These are phyloP conservation scores for Coemansia asiatica DNA, from an alignment of 192 early-diverging fungal genomes.

Conservation along the genomic window DNA sequence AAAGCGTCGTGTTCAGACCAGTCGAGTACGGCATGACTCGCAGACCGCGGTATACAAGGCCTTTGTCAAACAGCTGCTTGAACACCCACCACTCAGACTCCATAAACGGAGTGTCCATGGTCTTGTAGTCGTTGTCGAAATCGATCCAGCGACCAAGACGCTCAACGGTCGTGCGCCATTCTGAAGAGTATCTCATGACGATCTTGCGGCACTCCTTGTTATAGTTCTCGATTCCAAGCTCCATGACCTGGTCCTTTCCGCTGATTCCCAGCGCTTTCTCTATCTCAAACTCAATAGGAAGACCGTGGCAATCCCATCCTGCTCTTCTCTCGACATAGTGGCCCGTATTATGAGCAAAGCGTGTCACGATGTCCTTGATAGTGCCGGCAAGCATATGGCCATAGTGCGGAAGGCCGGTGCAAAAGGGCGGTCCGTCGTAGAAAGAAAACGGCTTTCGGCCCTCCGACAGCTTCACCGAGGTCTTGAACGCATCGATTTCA, in stretches of 20 bases:
- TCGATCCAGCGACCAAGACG: constrained; percentile 99
- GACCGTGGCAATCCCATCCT: constrained; percentile 83
- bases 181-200: constrained; percentile 91
- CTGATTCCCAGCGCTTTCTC: constrained; percentile 80
- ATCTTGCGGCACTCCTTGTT: constrained; percentile 95
- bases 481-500: constrained; percentile 96
- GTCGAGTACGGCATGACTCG: constrained; percentile 97
- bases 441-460: constrained; percentile 86
- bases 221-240: constrained; percentile 95
- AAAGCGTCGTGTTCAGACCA: constrained; percentile 84
- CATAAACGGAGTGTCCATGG: constrained; percentile 94
- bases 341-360: constrained; percentile 92
- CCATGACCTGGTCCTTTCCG: constrained; percentile 83
- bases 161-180: constrained; percentile 93
- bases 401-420: constrained; percentile 97
- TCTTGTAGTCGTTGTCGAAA: constrained; percentile 99
- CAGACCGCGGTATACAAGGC: constrained; percentile 91
- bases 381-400: constrained; percentile 98
- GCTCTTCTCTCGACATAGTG: constrained; percentile 97
- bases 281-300: constrained; percentile 95
- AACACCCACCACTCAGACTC: constrained; percentile 99
- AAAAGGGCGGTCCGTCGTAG: constrained; percentile 99
- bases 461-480: constrained; percentile 86
- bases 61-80: constrained; percentile 93
- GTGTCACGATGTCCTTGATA: constrained; percentile 99